Conservation (phyloP, 2,329 filamentous ascomycete genomes). For the Rugonectria rugulosa region DNA sequence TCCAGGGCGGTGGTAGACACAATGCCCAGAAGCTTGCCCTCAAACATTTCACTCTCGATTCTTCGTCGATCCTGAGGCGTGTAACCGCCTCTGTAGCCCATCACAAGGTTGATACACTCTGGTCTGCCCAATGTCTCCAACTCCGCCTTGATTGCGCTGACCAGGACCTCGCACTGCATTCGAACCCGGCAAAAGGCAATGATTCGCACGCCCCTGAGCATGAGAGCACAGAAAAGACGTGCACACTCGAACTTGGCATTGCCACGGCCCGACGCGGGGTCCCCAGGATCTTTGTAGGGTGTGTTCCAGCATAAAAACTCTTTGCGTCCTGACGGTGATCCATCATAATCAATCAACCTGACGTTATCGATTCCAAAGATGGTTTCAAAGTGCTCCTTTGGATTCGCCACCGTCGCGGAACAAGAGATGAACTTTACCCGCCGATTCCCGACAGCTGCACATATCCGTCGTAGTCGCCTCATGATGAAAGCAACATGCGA, state of each 20-base stretch:
- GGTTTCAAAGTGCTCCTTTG: constrained; percentile 87
- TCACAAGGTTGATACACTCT: constrained; percentile 81
- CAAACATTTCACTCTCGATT: constrained; percentile 97
- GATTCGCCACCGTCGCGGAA: constrained; percentile 95
- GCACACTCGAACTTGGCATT: constrained; percentile 87
- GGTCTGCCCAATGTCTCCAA: constrained; percentile 74
- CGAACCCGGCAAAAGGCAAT: constrained; percentile 93
- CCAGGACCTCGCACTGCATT: constrained; percentile 85
- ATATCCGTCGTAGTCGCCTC: constrained; percentile 85
- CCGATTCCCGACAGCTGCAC: constrained; percentile 86
- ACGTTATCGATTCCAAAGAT: constrained; percentile 92
- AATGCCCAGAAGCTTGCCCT: constrained; percentile 90
- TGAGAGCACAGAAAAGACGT: constrained; percentile 86
- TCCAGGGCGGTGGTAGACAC: constrained; percentile 94
- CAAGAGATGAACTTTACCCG: constrained; percentile 92
- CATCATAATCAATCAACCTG: constrained; percentile 85
- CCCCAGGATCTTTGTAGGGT: constrained; percentile 86
- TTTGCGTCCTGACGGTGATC: constrained; percentile 87
- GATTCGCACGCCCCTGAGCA: constrained; percentile 86
- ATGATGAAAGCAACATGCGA: constrained; percentile 96
- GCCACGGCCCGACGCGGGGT: constrained; percentile 85
- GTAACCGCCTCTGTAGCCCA: constrained; percentile 96
- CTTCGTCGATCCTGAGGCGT: constrained; percentile 86
- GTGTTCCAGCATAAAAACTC: constrained; percentile 99
- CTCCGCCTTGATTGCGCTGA: constrained; percentile 81